Evolutionary conservation across 495 filamentous ascomycete genomes (phyloP).

Genomic region (Aspergillus nidulans): DNA sequence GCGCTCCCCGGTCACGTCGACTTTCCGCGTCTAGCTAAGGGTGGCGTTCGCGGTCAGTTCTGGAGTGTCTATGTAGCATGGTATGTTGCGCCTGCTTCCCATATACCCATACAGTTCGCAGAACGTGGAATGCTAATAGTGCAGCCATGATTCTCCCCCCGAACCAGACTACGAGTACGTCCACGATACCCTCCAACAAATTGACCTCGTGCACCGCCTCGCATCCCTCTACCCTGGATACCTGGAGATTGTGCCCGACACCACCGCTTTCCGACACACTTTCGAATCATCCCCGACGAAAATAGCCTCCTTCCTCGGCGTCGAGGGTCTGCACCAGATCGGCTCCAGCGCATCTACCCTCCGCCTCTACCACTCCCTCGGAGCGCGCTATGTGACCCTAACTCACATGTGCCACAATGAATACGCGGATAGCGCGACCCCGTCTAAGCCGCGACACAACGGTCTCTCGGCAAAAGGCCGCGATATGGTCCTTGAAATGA

Average conservation of each 20-base stretch:
- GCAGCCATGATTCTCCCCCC: neutral
- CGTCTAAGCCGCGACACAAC: slow-evolving; percentile 34
- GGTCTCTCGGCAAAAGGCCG: slow-evolving; percentile 69
- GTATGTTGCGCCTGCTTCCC: slow-evolving; percentile 2
- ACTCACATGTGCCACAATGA: slow-evolving; percentile 93
- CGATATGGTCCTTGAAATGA: slow-evolving; percentile 55
- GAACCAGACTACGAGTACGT: slow-evolving; percentile 3
- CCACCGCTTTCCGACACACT: slow-evolving; percentile 3
- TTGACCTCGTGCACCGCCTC: slow-evolving; percentile 12
- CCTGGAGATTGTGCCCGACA: slow-evolving; percentile 3
- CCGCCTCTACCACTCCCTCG: slow-evolving; percentile 67
- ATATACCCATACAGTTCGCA: slow-evolving; percentile 69
- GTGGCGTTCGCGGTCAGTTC: slow-evolving; percentile 64
- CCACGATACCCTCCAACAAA: slow-evolving; percentile 12
- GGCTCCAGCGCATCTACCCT: slow-evolving; percentile 78
- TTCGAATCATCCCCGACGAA: slow-evolving; percentile 12
- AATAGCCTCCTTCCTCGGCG: slow-evolving; percentile 68
- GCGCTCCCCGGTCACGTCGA: slow-evolving; percentile 75
- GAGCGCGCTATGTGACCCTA: slow-evolving; percentile 87
- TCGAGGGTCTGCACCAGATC: slow-evolving; percentile 94
- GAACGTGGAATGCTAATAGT: slow-evolving; percentile 45
- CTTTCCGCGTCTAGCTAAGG: slow-evolving; percentile 55
- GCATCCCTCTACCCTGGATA: slow-evolving; percentile 4
- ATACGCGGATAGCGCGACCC: slow-evolving; percentile 77
- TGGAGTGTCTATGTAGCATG: slow-evolving; percentile 88